Evolutionary conservation across 2,329 filamentous ascomycete species (phyloP).

Genomic region (Phoma sp.): DNA sequence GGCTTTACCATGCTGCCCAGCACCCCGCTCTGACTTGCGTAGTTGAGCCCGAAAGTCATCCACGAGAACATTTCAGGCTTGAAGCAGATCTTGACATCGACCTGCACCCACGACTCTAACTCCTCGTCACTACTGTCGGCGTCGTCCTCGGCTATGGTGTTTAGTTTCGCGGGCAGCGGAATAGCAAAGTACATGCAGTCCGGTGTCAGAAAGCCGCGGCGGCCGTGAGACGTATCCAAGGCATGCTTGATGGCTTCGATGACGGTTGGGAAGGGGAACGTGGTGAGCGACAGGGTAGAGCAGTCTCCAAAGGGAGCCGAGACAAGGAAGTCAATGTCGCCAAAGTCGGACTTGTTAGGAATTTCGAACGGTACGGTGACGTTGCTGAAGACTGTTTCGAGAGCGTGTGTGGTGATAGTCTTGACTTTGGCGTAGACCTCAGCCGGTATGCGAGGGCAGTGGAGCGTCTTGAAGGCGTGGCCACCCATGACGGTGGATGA

Average conservation of each 20-base stretch:
- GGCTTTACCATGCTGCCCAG: conserved; percentile 37
- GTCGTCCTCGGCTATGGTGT: not conserved
- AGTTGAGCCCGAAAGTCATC: conserved; percentile 29
- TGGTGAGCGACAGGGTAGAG: not conserved
- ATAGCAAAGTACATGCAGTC: conserved; percentile 37
- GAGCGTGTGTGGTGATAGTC: conserved; percentile 10
- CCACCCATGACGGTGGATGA: conserved; percentile 29
- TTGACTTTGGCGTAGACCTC: conserved; percentile 27
- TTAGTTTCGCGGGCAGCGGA: not conserved
- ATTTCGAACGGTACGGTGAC: conserved; percentile 36
- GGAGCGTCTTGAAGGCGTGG: conserved; percentile 30
- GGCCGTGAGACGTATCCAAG: conserved; percentile 26
- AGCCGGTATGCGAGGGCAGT: conserved; percentile 31
- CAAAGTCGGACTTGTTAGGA: conserved; percentile 31
- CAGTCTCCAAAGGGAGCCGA: conserved; percentile 16
- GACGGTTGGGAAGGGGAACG: conserved; percentile 21
- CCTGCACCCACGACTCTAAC: conserved; percentile 26
- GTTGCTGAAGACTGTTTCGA: conserved; percentile 29
- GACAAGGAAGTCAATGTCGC: conserved; percentile 37
- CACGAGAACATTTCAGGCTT: conserved; percentile 27
- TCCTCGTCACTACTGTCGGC: not conserved
- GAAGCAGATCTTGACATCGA: conserved; percentile 37
- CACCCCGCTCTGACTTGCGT: conserved; percentile 33
- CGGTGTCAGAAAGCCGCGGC: conserved; percentile 19
- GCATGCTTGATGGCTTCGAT: conserved; percentile 22